These are phyloP conservation scores for Boechera divaricarpa DNA, from an alignment of 345 rosid species.

Conservation along the genomic window DNA sequence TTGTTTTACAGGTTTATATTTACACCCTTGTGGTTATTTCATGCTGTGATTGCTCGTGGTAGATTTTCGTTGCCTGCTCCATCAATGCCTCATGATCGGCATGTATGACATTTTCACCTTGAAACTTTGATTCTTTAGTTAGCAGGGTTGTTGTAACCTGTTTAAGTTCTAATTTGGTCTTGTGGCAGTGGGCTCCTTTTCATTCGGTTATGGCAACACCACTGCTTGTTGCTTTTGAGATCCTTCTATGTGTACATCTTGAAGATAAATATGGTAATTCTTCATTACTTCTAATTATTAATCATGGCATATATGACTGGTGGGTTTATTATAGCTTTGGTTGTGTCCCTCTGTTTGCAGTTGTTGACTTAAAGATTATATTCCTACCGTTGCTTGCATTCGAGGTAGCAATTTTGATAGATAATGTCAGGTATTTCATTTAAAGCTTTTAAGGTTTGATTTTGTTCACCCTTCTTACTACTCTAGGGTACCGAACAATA, in stretches of 20 bases:
- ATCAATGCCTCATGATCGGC: constrained; percentile 78
- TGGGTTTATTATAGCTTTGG: constrained; percentile 27
- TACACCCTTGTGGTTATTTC: constrained; percentile 84
- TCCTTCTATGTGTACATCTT: constrained; percentile 79
- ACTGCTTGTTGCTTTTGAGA: constrained; percentile 82
- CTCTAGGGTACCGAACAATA: neutral
- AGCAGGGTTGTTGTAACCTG: neutral
- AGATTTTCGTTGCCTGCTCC: constrained; percentile 97
- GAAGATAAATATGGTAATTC: constrained; percentile 65
- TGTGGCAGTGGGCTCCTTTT: constrained; percentile 91
- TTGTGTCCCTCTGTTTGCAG: constrained; percentile 55
- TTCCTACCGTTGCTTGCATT: constrained; percentile 79
- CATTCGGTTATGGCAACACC: constrained; percentile 81
- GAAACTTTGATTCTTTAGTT: constrained; percentile 5
- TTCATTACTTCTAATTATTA: neutral
- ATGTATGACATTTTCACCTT: constrained; percentile 49
- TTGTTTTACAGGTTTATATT: constrained; percentile 66
- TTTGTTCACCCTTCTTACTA: constrained; percentile 22
- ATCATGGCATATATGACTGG: neutral
- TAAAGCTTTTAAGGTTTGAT: constrained; percentile 15
- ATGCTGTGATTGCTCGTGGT: constrained; percentile 79
- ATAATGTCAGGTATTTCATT: constrained; percentile 80
- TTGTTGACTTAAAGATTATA: constrained; percentile 77
- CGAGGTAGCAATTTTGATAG: constrained; percentile 73
- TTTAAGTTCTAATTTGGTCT: constrained; percentile 24